Conservation (phyloP, 1,139 yeast species). For the Komagataea norvegica region DNA sequence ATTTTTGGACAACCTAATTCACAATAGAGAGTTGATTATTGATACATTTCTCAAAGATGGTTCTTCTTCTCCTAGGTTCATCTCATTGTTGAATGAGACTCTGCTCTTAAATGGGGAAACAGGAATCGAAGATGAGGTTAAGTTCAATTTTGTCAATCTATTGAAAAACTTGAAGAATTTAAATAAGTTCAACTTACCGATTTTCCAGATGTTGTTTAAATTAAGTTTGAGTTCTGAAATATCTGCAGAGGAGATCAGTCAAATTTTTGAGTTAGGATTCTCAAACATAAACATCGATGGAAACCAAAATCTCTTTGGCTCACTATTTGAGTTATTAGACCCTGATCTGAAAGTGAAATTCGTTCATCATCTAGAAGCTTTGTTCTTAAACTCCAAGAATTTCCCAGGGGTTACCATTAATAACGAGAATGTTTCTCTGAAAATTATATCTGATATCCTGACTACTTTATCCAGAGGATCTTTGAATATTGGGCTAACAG, state of each 20-base stretch:
- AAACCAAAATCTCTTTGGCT: constrained; percentile 29
- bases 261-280: constrained; percentile 12
- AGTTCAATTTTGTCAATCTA: constrained; percentile 1
- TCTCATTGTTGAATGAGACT: constrained; percentile 8
- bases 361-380: constrained; percentile 36
- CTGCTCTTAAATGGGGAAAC: constrained; percentile 2
- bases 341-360: constrained; percentile 30
- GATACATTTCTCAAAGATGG: constrained; percentile 4
- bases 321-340: constrained; percentile 35
- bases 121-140: background rate
- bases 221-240: constrained; percentile 12
- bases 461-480: constrained; percentile 18
- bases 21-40: constrained; percentile 14
- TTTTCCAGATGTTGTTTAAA: constrained; percentile 46
- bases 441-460: constrained; percentile 16
- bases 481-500: constrained; percentile 16
- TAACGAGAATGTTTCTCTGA: constrained; percentile 17
- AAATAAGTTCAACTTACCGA: constrained; percentile 51
- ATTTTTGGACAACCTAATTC: constrained; percentile 17
- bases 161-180: constrained; percentile 12
- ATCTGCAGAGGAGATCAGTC: constrained; percentile 8
- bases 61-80: constrained; percentile 3
- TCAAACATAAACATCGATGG: background rate
- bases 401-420: constrained; percentile 37
- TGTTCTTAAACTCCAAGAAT: constrained; percentile 41